Conservation (phyloP, 2,329 filamentous ascomycete genomes). For the Sphaerostilbella broomeana region DNA sequence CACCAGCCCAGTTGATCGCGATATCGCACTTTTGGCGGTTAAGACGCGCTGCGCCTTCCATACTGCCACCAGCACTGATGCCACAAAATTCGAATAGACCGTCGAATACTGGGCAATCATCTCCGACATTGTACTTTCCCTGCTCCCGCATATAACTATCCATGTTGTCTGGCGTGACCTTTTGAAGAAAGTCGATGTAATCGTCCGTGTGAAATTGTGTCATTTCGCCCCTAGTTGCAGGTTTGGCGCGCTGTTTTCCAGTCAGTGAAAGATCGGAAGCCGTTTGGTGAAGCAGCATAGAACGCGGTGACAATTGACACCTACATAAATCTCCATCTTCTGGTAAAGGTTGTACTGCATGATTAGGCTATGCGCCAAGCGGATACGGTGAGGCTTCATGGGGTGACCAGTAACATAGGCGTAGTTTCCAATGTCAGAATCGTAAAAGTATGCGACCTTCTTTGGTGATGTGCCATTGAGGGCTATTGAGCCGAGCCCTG, state of each 20-base stretch:
- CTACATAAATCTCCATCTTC: conserved; percentile 91
- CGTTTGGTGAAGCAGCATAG: no score
- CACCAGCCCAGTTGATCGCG: conserved; percentile 96
- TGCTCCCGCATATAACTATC: conserved; percentile 88
- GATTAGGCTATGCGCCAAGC: conserved; percentile 89
- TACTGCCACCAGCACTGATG: conserved; percentile 86
- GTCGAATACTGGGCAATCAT: conserved; percentile 96
- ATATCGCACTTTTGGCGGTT: conserved; percentile 92
- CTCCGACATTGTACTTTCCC: conserved; percentile 87
- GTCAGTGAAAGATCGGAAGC: background rate
- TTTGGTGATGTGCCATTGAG: conserved; percentile 51
- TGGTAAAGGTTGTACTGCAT: conserved; percentile 95
- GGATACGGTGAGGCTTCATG: conserved; percentile 97
- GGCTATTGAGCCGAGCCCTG: conserved; percentile 39
- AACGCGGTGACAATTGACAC: conserved; percentile 30
- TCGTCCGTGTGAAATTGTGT: conserved; percentile 90
- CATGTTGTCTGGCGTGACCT: conserved; percentile 98
- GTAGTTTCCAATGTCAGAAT: conserved; percentile 96
- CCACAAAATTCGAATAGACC: conserved; percentile 96
- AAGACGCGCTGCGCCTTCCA: conserved; percentile 86
- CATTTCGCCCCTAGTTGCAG: conserved; percentile 83
- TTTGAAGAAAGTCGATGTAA: conserved; percentile 90
- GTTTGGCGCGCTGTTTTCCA: conserved; percentile 62
- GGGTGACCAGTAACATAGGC: conserved; percentile 94
- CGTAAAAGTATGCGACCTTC: conserved; percentile 97